Percentiles rank a stretch among this genome's conserved stretches.
Evolutionary conservation across 331 rosid species (phyloP).

Genomic region (Pyrus hybrid): DNA sequence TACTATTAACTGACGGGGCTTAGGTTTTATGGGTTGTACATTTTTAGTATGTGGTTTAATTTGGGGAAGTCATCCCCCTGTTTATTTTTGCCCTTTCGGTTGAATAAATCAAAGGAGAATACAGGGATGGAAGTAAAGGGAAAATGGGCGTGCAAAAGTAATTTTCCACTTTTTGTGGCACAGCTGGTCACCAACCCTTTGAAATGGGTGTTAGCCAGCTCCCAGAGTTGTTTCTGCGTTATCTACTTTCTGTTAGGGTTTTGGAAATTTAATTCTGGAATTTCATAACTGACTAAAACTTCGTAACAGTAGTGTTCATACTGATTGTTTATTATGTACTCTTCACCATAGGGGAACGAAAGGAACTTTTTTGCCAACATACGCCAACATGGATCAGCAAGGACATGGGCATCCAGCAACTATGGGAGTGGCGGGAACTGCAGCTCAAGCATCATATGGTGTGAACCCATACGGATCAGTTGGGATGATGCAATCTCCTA

Average conservation of each 20-base stretch:
- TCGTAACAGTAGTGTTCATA: background rate
- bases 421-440: slow-evolving; percentile 9
- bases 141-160: too few relatives aligned
- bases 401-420: slow-evolving; percentile 23
- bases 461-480: slow-evolving; percentile 18
- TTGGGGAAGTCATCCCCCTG: too few relatives aligned
- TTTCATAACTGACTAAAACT: background rate
- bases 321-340: background rate
- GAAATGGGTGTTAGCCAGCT: too few relatives aligned
- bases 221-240: background rate
- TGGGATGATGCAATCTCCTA: slow-evolving; percentile 22
- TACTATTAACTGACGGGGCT: background rate
- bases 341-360: background rate
- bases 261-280: background rate
- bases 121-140: too few relatives aligned
- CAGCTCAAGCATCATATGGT: slow-evolving; percentile 21
- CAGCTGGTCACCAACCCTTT: background rate
- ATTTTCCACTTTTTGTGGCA: background rate
- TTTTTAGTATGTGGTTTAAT: background rate
- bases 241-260: background rate
- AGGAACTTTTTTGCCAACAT: background rate
- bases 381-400: slow-evolving; percentile 40
- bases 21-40: background rate
- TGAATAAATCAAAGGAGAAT: too few relatives aligned
- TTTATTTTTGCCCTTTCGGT: too few relatives aligned